These are phyloP conservation scores for Lippia alba DNA, from an alignment of 305 asterid genomes.

Conservation along the genomic window DNA sequence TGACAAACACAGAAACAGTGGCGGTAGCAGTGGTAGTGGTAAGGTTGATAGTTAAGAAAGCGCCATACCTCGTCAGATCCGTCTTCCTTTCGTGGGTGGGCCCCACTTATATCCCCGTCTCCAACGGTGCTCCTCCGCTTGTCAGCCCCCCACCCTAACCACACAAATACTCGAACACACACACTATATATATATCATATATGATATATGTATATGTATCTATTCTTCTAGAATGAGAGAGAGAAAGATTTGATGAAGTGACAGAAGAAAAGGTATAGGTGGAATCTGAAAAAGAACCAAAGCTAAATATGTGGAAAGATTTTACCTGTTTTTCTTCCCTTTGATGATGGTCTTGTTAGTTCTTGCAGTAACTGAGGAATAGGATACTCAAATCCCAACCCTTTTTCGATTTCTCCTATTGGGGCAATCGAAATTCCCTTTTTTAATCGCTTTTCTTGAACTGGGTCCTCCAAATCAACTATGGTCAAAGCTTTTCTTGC, in stretches of 20 bases:
- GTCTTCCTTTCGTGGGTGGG: slow-evolving; percentile 55
- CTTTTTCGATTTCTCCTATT: slow-evolving; percentile 40
- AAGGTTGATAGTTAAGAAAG: slow-evolving; percentile 19
- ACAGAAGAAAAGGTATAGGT: slow-evolving; percentile 24
- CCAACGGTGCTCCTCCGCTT: slow-evolving; percentile 30
- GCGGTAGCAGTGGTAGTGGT: neutral
- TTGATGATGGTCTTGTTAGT: slow-evolving; percentile 25
- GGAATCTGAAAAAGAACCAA: slow-evolving; percentile 28
- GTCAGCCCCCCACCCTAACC: slow-evolving; percentile 44
- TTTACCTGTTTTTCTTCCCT: neutral
- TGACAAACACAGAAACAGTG: neutral
- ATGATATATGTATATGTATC: neutral
- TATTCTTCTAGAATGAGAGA: slow-evolving; percentile 13
- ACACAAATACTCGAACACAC: slow-evolving; percentile 16
- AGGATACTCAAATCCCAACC: slow-evolving; percentile 36
- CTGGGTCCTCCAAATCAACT: slow-evolving; percentile 26
- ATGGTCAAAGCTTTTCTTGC: slow-evolving; percentile 27
- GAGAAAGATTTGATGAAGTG: slow-evolving; percentile 25
- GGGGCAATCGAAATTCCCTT: slow-evolving; percentile 31
- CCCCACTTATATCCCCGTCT: slow-evolving; percentile 43
- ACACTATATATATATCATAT: neutral
- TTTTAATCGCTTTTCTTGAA: slow-evolving; percentile 34
- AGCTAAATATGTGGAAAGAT: neutral
- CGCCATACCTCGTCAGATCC: slow-evolving; percentile 70
- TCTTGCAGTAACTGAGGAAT: slow-evolving; percentile 15